Conservation (phyloP, 2,329 filamentous ascomycete species). For the Colletotrichum musae region DNA sequence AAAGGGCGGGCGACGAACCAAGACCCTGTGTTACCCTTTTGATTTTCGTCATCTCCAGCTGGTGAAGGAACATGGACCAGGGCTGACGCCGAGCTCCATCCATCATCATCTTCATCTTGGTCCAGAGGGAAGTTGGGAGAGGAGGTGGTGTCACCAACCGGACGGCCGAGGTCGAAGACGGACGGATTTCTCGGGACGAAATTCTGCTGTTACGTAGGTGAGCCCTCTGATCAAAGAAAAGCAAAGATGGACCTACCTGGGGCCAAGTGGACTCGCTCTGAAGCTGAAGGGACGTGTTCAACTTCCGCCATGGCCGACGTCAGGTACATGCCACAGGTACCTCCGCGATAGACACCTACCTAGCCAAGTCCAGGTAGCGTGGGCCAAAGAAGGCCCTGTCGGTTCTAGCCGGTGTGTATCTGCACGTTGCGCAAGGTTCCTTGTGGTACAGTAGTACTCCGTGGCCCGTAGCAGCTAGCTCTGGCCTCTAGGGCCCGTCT, state of each 20-base stretch:
- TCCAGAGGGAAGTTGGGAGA: background rate
- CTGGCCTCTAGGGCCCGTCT: constrained; percentile 1
- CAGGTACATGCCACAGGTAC: constrained; percentile 28
- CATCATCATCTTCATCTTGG: constrained; percentile 23
- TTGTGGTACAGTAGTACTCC: no score
- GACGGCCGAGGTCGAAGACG: background rate
- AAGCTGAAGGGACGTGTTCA: background rate
- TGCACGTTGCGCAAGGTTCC: constrained; percentile 13
- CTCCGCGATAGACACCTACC: background rate
- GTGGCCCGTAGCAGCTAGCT: no score
- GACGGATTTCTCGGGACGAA: constrained; percentile 26
- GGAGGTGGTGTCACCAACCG: background rate
- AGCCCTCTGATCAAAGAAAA: constrained; percentile 25
- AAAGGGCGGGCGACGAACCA: constrained; percentile 18
- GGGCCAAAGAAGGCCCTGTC: constrained; percentile 27
- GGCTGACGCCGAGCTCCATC: constrained; percentile 29
- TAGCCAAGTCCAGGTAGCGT: constrained; percentile 29
- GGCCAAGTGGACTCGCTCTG: background rate
- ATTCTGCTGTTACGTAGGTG: constrained; percentile 18
- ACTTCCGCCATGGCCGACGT: constrained; percentile 15
- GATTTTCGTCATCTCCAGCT: constrained; percentile 30
- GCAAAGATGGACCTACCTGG: constrained; percentile 13
- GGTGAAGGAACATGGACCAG: constrained; percentile 15
- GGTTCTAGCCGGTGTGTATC: constrained; percentile 27
- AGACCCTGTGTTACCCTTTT: constrained; percentile 21